Percentiles rank a stretch among this genome's conserved stretches.
Evolutionary conservation across 2,329 filamentous ascomycete species (phyloP).

Genomic region (Metarhizium album): DNA sequence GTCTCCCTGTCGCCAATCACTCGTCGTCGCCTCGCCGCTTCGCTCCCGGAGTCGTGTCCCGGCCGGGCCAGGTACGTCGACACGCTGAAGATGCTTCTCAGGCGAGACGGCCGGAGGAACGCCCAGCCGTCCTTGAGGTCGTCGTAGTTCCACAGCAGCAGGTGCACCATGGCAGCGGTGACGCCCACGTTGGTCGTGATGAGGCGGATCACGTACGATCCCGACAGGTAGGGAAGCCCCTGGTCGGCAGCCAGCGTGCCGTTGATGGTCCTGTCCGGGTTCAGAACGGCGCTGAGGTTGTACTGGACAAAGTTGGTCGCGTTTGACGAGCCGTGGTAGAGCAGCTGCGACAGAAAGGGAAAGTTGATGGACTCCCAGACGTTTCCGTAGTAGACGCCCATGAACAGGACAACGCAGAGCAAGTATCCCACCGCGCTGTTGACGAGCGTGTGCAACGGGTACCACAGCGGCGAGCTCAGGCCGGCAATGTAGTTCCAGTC

Average conservation of each 20-base stretch:
- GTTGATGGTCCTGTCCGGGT: slow-evolving; percentile 15
- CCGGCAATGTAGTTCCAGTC: slow-evolving; percentile 34
- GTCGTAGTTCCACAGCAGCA: slow-evolving; percentile 14
- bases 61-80: slow-evolving; percentile 1
- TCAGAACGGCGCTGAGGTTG: slow-evolving; percentile 32
- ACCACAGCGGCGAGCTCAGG: slow-evolving; percentile 22
- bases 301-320: slow-evolving; percentile 23
- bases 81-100: background rate
- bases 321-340: slow-evolving; percentile 27
- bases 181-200: slow-evolving; percentile 34
- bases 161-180: slow-evolving; percentile 30
- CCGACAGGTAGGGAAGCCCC: slow-evolving; percentile 31
- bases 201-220: slow-evolving; percentile 27
- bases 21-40: background rate
- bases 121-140: slow-evolving; percentile 14
- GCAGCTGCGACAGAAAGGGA: slow-evolving; percentile 21
- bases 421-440: slow-evolving; percentile 29
- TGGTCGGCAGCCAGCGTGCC: slow-evolving; percentile 18
- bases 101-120: slow-evolving; percentile 3
- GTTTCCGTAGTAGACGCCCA: slow-evolving; percentile 19
- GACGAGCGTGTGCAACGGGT: slow-evolving; percentile 25
- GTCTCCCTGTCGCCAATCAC: background rate
- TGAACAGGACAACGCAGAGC: slow-evolving; percentile 24
- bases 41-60: background rate
- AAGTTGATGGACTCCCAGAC: slow-evolving; percentile 9